phyloP scores from a whole-genome alignment of 495 filamentous ascomycete species.

The Podospora tetraspora region DNA sequence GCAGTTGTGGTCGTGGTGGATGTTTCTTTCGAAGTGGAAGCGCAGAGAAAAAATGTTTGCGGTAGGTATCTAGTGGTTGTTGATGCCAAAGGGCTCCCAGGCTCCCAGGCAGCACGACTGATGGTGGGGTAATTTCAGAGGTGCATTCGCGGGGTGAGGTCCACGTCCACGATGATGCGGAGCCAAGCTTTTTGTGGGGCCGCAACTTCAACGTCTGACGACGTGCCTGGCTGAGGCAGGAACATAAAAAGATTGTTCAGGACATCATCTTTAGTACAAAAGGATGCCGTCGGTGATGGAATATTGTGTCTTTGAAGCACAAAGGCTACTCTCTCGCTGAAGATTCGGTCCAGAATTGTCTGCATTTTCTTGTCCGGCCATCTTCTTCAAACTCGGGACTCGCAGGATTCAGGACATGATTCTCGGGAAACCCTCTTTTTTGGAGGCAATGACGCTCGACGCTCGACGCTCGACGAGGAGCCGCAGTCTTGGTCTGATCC shows the following conservation, averaged over 20 bases:
- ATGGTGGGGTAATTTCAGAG: not conserved
- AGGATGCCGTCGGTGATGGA: not conserved
- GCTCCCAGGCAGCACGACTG: not conserved
- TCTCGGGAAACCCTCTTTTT: no score
- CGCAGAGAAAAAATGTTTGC: not conserved
- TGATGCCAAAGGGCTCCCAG: not conserved
- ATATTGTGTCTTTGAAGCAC: not conserved
- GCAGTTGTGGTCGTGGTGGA: not conserved
- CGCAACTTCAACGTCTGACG: not conserved
- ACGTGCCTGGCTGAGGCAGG: not conserved
- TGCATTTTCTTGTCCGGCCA: no score
- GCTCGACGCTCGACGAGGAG: no score
- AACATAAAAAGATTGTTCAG: not conserved
- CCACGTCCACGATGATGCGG: not conserved
- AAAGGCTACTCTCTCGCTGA: not conserved
- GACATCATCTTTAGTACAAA: not conserved
- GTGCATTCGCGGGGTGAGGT: not conserved
- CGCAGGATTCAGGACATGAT: no score
- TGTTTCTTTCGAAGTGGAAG: not conserved
- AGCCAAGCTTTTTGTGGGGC: not conserved
- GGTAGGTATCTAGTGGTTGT: not conserved
- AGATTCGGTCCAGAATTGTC: not conserved
- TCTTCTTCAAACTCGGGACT: no score
- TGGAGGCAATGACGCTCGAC: no score
- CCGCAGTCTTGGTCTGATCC: not conserved